These are phyloP conservation scores for Aspergillus sp. DNA, from an alignment of 2,329 filamentous ascomycete species.

Conservation along the genomic window DNA sequence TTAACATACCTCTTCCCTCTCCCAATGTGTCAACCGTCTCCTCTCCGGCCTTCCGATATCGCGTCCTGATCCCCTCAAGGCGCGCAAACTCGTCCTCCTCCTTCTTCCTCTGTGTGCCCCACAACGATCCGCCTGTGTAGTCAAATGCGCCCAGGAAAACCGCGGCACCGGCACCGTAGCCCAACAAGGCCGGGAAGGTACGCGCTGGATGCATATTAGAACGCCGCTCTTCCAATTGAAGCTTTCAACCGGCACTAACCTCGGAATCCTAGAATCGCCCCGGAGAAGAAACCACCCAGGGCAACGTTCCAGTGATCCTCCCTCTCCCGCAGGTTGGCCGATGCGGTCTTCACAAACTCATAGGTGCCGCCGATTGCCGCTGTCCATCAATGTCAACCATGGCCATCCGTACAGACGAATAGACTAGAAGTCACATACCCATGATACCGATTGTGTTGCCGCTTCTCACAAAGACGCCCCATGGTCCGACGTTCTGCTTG, in stretches of 20 bases:
- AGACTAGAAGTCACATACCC: slow-evolving; percentile 41
- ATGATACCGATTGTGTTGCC: slow-evolving; percentile 63
- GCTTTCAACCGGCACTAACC: slow-evolving; percentile 42
- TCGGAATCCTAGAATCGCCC: slow-evolving; percentile 60
- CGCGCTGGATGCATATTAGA: slow-evolving; percentile 37
- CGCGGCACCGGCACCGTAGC: slow-evolving; percentile 54
- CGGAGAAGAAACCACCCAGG: slow-evolving; percentile 67
- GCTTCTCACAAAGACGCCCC: slow-evolving; percentile 69
- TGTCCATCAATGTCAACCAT: slow-evolving; percentile 35
- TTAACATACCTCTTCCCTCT: slow-evolving; percentile 68
- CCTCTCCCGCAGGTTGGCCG: slow-evolving; percentile 77
- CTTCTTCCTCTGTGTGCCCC: slow-evolving; percentile 45
- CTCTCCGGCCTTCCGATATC: slow-evolving; percentile 63
- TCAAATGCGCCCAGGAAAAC: slow-evolving; percentile 55
- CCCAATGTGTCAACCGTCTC: slow-evolving; percentile 75
- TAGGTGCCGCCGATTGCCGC: slow-evolving; percentile 66
- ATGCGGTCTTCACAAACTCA: slow-evolving; percentile 64
- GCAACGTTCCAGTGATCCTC: slow-evolving; percentile 68
- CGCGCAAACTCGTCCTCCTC: slow-evolving; percentile 64
- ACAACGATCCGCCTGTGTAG: slow-evolving; percentile 55
- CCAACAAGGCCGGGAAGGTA: slow-evolving; percentile 61
- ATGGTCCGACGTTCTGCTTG: slow-evolving; percentile 69
- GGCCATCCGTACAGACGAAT: too few relatives aligned
- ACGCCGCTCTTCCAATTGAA: slow-evolving; percentile 6
- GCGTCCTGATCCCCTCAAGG: slow-evolving; percentile 65